Evolutionary conservation across 495 filamentous ascomycete genomes (phyloP).

Genomic region (Thozetella sp.): DNA sequence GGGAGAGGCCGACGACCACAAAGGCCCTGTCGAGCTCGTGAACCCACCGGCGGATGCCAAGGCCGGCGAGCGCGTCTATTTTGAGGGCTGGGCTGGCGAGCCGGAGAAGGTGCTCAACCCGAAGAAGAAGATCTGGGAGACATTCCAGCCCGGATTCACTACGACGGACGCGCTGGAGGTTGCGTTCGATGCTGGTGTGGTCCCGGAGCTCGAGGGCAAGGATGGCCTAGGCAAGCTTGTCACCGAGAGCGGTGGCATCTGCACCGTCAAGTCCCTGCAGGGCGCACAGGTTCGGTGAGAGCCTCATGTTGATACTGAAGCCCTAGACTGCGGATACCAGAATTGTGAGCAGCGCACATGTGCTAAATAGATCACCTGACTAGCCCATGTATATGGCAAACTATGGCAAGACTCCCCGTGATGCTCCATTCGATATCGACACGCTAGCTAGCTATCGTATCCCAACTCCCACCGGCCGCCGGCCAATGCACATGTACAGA

Average conservation of each 20-base stretch:
- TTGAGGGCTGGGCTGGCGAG: conserved; percentile 92
- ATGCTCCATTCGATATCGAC: no score
- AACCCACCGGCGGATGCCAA: conserved; percentile 76
- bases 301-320: neutral
- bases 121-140: conserved; percentile 99
- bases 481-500: no score
- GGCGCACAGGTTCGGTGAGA: conserved; percentile 69
- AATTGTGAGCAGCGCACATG: no score
- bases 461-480: no score
- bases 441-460: no score
- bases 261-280: conserved; percentile 72
- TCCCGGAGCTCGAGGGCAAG: conserved; percentile 56
- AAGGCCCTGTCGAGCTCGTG: conserved; percentile 91
- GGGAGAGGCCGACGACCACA: conserved; percentile 81
- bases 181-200: conserved; percentile 51
- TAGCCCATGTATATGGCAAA: neutral
- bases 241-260: conserved; percentile 69
- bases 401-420: no score
- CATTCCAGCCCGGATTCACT: conserved; percentile 89
- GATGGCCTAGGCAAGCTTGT: conserved; percentile 69
- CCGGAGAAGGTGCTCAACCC: conserved; percentile 93
- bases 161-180: conserved; percentile 81
- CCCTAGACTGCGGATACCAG: no score
- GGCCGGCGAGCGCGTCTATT: conserved; percentile 85
- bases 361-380: neutral